Evolutionary conservation across 2,329 filamentous ascomycete genomes (phyloP).

Genomic region (Curvularia hawaiiensis): DNA sequence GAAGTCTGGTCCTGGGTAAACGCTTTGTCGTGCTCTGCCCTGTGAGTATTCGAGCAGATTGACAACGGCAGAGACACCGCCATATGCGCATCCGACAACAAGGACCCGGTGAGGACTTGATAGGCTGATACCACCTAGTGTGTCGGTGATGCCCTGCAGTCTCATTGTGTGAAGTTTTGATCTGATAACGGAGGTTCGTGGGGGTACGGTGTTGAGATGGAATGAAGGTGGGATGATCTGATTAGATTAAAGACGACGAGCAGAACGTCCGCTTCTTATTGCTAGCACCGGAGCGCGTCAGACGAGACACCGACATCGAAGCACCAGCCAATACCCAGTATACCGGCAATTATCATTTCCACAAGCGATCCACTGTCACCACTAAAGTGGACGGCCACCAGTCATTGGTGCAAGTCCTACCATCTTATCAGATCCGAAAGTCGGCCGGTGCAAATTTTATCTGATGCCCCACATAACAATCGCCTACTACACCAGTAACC

Average conservation of each 20-base stretch:
- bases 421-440: conserved; percentile 18
- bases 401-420: not conserved
- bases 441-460: conserved; percentile 18
- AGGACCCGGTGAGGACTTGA: conserved; percentile 55
- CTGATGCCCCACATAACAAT: conserved; percentile 11
- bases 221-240: conserved; percentile 39
- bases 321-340: conserved; percentile 7
- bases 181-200: conserved; percentile 18
- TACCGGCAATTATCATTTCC: not conserved
- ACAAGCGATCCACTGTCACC: conserved; percentile 11
- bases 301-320: conserved; percentile 20
- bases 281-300: conserved; percentile 5
- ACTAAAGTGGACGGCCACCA: not conserved
- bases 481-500: not conserved
- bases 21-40: conserved; percentile 58
- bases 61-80: conserved; percentile 69
- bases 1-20: conserved; percentile 45
- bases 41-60: conserved; percentile 70
- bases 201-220: conserved; percentile 6
- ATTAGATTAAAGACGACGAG: conserved; percentile 35
- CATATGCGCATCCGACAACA: conserved; percentile 73
- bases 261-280: conserved; percentile 13
- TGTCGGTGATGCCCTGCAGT: conserved; percentile 32
- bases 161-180: conserved; percentile 35
- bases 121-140: conserved; percentile 34